Percentiles rank a stretch among this genome's conserved stretches.
Conservation (phyloP, 345 rosid genomes). For the Hypericum perforatum region DNA sequence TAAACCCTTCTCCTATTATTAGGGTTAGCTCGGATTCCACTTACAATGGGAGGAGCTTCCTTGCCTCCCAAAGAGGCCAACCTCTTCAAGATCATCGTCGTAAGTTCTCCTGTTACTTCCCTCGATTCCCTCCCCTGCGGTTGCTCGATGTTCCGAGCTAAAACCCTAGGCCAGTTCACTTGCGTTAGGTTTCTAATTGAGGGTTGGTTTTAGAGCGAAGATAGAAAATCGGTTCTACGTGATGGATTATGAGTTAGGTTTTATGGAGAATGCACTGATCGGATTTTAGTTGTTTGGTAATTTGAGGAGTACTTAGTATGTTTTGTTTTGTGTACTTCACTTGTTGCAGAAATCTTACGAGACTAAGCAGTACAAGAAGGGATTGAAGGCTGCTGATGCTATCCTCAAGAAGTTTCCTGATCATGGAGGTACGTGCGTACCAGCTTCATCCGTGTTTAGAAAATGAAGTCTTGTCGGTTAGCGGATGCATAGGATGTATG, state of each 20-base stretch:
- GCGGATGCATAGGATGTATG: too few relatives aligned
- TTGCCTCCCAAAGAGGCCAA: conserved; percentile 99
- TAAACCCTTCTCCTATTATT: too few relatives aligned
- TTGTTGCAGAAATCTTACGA: conserved; percentile 90
- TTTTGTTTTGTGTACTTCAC: not conserved
- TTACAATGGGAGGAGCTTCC: conserved; percentile 72
- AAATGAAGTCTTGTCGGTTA: too few relatives aligned
- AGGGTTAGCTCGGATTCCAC: too few relatives aligned
- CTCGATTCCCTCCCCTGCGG: not conserved
- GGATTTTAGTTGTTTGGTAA: too few relatives aligned
- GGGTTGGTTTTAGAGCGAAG: too few relatives aligned
- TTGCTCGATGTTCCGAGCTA: not conserved
- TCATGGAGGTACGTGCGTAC: conserved; percentile 75
- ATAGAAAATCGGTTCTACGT: too few relatives aligned
- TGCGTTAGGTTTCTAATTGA: too few relatives aligned
- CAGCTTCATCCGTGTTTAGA: not conserved
- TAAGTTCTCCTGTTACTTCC: conserved; percentile 34
- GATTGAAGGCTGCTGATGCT: conserved; percentile 94
- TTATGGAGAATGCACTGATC: too few relatives aligned
- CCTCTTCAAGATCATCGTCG: conserved; percentile 99
- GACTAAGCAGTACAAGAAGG: conserved; percentile 96
- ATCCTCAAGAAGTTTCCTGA: conserved; percentile 96
- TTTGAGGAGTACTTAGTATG: not conserved
- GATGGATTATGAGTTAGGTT: too few relatives aligned
- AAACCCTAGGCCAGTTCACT: not conserved